Conservation (phyloP, 148 eudicot genomes). For the Cornus florida region DNA sequence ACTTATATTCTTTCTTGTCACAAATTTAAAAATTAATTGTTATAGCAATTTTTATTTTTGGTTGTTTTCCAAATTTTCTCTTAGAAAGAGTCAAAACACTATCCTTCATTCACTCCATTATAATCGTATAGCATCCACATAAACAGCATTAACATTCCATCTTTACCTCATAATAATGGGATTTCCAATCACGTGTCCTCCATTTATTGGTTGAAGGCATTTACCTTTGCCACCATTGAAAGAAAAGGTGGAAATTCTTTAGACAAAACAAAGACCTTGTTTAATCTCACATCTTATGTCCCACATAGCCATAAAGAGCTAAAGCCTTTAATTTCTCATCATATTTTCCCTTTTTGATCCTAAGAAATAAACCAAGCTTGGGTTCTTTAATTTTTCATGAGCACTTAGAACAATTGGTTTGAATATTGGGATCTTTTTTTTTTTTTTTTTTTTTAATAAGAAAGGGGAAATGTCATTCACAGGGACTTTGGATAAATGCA, state of each 20-base stretch:
- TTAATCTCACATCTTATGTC: constrained; percentile 12
- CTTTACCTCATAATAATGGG: constrained; percentile 22
- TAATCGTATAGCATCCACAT: constrained; percentile 7
- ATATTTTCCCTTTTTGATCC: neutral
- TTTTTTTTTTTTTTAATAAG: neutral
- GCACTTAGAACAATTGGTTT: neutral
- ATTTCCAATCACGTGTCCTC: constrained; percentile 50
- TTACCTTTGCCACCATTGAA: constrained; percentile 19
- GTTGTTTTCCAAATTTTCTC: neutral
- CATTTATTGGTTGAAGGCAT: constrained; percentile 5
- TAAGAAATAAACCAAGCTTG: neutral
- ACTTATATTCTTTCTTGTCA: too few relatives aligned
- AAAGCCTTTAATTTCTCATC: too few relatives aligned
- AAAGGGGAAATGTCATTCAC: constrained; percentile 69
- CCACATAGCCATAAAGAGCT: too few relatives aligned
- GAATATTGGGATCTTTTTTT: neutral
- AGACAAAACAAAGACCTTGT: constrained; percentile 22
- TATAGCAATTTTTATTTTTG: too few relatives aligned
- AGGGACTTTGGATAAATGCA: constrained; percentile 97
- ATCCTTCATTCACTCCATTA: constrained; percentile 33
- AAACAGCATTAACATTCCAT: constrained; percentile 13
- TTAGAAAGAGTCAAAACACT: constrained; percentile 23
- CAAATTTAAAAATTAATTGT: too few relatives aligned
- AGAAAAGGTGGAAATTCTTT: constrained; percentile 6
- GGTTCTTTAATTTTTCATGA: neutral